Evolutionary conservation across 139 green algal species (phyloP).

Genomic region (Penium margaritaceum): DNA sequence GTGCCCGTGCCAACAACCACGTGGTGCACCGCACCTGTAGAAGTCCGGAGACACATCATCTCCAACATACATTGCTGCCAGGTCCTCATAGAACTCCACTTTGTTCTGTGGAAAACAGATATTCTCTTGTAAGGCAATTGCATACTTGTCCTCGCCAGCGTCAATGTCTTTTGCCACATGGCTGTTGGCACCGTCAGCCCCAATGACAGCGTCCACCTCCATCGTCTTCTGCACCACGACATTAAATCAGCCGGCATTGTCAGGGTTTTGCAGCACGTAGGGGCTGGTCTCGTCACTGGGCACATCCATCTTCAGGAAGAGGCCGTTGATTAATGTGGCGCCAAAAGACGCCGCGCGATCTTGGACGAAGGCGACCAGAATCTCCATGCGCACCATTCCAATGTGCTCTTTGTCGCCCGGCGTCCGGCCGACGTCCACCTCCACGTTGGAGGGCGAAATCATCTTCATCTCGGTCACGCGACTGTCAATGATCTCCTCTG

Average conservation of each 20-base stretch:
- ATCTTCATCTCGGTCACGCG: constrained; percentile 99
- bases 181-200: constrained; percentile 93
- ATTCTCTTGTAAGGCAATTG: constrained; percentile 91
- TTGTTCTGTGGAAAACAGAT: constrained; percentile 93
- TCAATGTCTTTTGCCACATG: constrained; percentile 92
- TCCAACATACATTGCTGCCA: constrained; percentile 99
- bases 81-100: constrained; percentile 99
- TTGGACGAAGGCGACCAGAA: constrained; percentile 91
- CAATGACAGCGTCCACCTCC: constrained; percentile 93
- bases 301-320: constrained; percentile 72
- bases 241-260: constrained; percentile 59
- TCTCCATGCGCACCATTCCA: constrained; percentile 80
- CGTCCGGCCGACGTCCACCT: constrained; percentile 96
- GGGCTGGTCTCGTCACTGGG: constrained; percentile 58
- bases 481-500: constrained; percentile 47
- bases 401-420: constrained; percentile 96
- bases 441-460: constrained; percentile 95
- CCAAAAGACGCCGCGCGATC: constrained; percentile 76
- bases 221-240: constrained; percentile 51
- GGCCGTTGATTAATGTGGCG: constrained; percentile 86
- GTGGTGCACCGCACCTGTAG: constrained; percentile 99
- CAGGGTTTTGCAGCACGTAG: constrained; percentile 76
- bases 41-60: constrained; percentile 98
- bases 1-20: constrained; percentile 96
- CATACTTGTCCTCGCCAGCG: constrained; percentile 96